Evolutionary conservation across 176 grass and related monocot genomes (phyloP).

Genomic region (Avena eriantha): DNA sequence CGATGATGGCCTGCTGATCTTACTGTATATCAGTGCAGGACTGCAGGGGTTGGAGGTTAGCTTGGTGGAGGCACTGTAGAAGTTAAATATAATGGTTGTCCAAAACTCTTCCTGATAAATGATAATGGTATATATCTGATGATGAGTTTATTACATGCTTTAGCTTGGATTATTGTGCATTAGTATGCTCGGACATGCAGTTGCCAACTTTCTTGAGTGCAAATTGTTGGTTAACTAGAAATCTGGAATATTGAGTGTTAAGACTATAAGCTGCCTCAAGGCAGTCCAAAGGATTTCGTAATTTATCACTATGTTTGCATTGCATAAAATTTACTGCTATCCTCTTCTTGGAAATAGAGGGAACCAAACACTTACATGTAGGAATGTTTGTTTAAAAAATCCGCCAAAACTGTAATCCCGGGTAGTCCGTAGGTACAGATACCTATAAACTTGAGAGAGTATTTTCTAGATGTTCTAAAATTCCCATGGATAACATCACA

Average conservation of each 20-base stretch:
- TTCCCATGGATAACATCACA: background rate
- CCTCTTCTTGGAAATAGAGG: background rate
- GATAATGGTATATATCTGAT: slow-evolving; percentile 21
- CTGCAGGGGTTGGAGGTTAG: slow-evolving; percentile 53
- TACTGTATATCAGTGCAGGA: slow-evolving; percentile 57
- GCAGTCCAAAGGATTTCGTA: background rate
- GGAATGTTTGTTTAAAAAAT: background rate
- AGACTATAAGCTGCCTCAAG: slow-evolving; percentile 19
- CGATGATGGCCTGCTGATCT: slow-evolving; percentile 45
- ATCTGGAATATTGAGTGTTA: background rate
- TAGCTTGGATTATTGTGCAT: background rate
- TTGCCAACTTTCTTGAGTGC: background rate
- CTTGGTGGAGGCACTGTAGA: slow-evolving; percentile 42
- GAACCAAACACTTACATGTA: background rate
- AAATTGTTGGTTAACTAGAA: slow-evolving; percentile 18
- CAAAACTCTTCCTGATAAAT: slow-evolving; percentile 40
- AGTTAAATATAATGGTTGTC: slow-evolving; percentile 25
- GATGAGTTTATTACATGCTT: background rate
- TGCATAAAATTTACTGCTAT: background rate
- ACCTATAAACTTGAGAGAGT: background rate
- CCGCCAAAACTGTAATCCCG: background rate
- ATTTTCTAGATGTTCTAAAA: background rate
- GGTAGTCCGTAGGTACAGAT: background rate
- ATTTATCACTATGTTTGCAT: slow-evolving; percentile 17
- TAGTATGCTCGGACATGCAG: background rate